Evolutionary conservation across 169 alveolate species (phyloP).

Genomic region (Cryptosporidium felis): DNA sequence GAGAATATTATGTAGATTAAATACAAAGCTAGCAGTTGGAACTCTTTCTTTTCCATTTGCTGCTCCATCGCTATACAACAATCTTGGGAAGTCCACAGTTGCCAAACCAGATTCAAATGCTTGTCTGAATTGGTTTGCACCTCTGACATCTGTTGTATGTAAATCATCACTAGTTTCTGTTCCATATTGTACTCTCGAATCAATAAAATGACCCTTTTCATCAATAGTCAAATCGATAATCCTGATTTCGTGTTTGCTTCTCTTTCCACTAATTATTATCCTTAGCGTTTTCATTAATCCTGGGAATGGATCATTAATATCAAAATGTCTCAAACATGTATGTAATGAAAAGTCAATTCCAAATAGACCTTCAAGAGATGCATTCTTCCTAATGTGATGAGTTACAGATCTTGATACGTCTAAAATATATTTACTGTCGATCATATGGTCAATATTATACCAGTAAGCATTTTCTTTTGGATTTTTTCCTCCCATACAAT

Average conservation of each 20-base stretch:
- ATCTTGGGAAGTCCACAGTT: constrained; percentile 70
- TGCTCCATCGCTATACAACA: constrained; percentile 54
- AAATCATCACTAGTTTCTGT: constrained; percentile 61
- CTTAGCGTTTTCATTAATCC: constrained; percentile 58
- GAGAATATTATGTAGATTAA: constrained; percentile 47
- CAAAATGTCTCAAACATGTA: constrained; percentile 62
- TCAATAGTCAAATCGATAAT: constrained; percentile 54
- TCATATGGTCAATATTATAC: constrained; percentile 52
- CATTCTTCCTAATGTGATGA: constrained; percentile 63
- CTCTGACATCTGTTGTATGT: constrained; percentile 65
- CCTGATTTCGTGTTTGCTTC: constrained; percentile 66
- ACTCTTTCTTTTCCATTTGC: constrained; percentile 71
- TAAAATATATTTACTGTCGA: constrained; percentile 55
- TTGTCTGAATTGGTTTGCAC: constrained; percentile 70
- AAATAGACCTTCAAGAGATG: constrained; percentile 55
- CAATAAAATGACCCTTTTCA: constrained; percentile 69
- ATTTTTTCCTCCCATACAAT: constrained; percentile 14
- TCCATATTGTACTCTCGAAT: constrained; percentile 64
- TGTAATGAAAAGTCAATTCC: constrained; percentile 68
- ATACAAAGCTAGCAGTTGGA: constrained; percentile 69
- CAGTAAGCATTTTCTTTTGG: constrained; percentile 63
- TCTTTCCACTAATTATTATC: constrained; percentile 57
- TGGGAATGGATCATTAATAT: constrained; percentile 71
- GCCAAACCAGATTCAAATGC: constrained; percentile 72
- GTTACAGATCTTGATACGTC: constrained; percentile 65